A percentile compares a stretch with the other conserved stretches of the same genome.
phyloP scores from a whole-genome alignment of 345 rosid species.

The Punica granatum region DNA sequence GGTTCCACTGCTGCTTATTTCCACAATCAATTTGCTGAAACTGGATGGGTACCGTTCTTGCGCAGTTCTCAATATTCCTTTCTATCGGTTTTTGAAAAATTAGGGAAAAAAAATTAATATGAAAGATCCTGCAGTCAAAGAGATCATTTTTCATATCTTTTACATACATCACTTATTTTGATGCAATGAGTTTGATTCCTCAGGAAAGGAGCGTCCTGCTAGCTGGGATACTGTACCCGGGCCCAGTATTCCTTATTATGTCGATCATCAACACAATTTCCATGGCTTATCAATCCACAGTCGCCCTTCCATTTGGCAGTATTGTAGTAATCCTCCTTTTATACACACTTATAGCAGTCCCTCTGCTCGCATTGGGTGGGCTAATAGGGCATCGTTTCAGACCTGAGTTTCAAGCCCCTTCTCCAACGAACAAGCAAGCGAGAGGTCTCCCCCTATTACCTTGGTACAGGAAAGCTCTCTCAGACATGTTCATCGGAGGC shows the following conservation, averaged over 20 bases:
- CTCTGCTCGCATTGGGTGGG: constrained; percentile 73
- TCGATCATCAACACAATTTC: constrained; percentile 59
- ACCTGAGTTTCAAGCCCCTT: constrained; percentile 55
- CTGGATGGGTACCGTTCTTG: constrained; percentile 49
- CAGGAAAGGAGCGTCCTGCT: constrained; percentile 67
- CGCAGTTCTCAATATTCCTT: background rate
- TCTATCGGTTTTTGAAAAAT: no score
- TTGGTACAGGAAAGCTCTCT: constrained; percentile 61
- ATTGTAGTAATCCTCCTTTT: constrained; percentile 48
- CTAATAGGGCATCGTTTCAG: constrained; percentile 45
- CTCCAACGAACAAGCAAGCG: constrained; percentile 39
- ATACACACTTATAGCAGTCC: constrained; percentile 35
- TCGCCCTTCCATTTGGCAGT: constrained; percentile 81
- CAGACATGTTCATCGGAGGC: constrained; percentile 66
- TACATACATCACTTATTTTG: background rate
- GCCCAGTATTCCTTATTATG: constrained; percentile 42
- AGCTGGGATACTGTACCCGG: constrained; percentile 49
- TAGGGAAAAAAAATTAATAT: no score
- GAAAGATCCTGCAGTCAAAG: background rate
- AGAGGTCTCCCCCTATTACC: constrained; percentile 52
- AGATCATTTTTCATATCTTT: background rate
- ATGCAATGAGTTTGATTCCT: constrained; percentile 5
- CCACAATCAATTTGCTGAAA: constrained; percentile 49
- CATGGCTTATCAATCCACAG: constrained; percentile 57
- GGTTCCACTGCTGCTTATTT: constrained; percentile 70